Evolutionary conservation across 495 filamentous ascomycete genomes (phyloP), one percentile per base, ranked within the genome.

Genomic region (Neurospora sp.): DNA sequence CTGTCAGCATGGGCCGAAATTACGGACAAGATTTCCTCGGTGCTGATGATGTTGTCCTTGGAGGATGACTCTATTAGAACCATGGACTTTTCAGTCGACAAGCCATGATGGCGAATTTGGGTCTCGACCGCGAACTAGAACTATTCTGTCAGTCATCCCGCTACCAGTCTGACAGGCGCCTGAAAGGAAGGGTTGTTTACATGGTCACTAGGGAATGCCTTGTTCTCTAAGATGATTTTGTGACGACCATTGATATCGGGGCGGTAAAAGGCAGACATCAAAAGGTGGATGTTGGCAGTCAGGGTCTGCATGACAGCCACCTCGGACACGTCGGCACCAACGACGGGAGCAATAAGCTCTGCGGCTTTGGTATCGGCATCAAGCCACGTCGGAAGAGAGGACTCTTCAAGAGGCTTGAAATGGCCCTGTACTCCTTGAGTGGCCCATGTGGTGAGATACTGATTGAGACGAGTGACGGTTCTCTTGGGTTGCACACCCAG

Each of bases 161-260:
- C 18, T 20, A 0, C 14, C 44, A 18, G 22, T 20, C 31, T 16
- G 38, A 71, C 31, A 44, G 37, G 44, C 31, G 70, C 61, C 22
- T 7, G n/a, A 22, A 27, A 40, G 59, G 20, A 16, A 40, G 73
- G 27, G 18, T 20, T 69, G 69, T 80, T 79, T 80, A 88, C 86
- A 78, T 97, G 93, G 84, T 99, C 96, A 81, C 91, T 94, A 10
- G 96, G 96, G 78, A 99, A 99, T 0, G 96, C 94, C 81, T 96
- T 97, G 76, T 89, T 91, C 84, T 99, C 96, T 22, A 98, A 83
- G 68, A 98, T 94, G 72, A 99, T 93, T 83, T 96, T 97, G 76
- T 92, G 93, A 72, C 88, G 87, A 35, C 91, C 88, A 73, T 87
- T 85, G 9, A 87, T 90, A 69, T 87, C 83, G 2, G 96, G 96